Evolutionary conservation across 495 filamentous ascomycete species (phyloP), one percentile per base, ranked within the genome.

Genomic region (Aspergillus steynii): DNA sequence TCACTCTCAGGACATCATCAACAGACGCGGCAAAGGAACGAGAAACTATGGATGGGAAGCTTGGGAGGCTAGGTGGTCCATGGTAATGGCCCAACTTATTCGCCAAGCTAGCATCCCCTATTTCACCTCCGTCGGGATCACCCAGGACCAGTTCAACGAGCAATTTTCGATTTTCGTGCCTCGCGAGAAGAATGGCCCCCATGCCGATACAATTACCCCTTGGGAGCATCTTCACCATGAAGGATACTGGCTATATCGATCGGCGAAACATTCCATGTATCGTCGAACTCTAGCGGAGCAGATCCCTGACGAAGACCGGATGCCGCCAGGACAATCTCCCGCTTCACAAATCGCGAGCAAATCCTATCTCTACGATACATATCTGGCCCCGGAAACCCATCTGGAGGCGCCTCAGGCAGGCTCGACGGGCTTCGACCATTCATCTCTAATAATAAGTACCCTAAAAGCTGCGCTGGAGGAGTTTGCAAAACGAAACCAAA

Each of bases 41-140:
- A 82, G 82, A 37, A 91, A 89, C 61, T 95, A 94, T 72, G 89
- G 89, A 7, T 96, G 90, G 90, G 84, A 91, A 66, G 90, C 91
- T 2, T 96, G 92, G 92, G 87, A 94, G 70, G 84, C 91, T 26
- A 82, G 88, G 57, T 96, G 92, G 92, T 86, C 88, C 20, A 85
- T 82, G 59, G 79, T 91, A 4, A 94, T 96, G 91, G 89, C 88
- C 1, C 80, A 93, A 61, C 73, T 93, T 28, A 87, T 94, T n/a
- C 83, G 86, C 54, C 86, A 82, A 65, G 82, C 81, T 8, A 78
- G 83, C 46, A 68, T 86, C 31, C 70, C 77, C 51, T 64, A 69
- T 20, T 75, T 83, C 57, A 61, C 68, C 31, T 54, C 70, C 61
- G 59, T 61, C 12, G 63, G 60, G 12, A 60, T 58, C 32, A 53